Base-by-base conservation (phyloP, 2,329 filamentous ascomycete genomes). In the Sporothrix luriei region DNA sequence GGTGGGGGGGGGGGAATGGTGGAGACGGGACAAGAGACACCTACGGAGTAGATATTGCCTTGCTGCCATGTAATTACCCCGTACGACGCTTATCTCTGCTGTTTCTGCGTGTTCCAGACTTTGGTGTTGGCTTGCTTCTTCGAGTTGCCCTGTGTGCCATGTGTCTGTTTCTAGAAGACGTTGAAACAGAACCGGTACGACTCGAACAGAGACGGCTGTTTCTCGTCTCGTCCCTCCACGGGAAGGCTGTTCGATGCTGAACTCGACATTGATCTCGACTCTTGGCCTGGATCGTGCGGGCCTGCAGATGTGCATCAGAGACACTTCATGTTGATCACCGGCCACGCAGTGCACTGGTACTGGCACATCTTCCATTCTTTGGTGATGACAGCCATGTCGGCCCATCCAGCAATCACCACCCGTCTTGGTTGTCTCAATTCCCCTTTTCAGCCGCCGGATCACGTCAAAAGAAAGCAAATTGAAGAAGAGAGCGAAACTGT, bases 151-250 rank as follows among this genome's bases (percentile, higher is more conserved):
- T 38, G 29, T 38, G 6, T n/a, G n/a, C 14, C 13, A 16, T 38
- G 40, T 24, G 49, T 66, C 26, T 54, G 33, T 43, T 66, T 66
- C 65, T 40, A 68, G 51, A 64, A 64, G 29, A 49, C 26, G 54
- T 40, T 40, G 43, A 61, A 68, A 61, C 66, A 68, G 54, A 61
- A 51, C n/a, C 52, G 38, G 51, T 48, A 26, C 49, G 13, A 26
- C 46, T 21, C 10, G 5, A 48, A 40, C 40, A 16, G 19, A 49
- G 48, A 19, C 16, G 6, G 48, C 48, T 19, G 48, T 49, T 49
- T 49, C 48, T 49, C 48, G 16, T 49, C 19, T n/a, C 21, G 9
- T 4, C 19, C 48, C 19, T 49, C 9, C 54, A 40, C 33, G n/a
- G n/a, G n/a, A 57, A 40, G 14, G 26, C 40, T 33, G 52, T 33